A percentile compares a stretch with the other conserved stretches of the same genome.
phyloP scores from a whole-genome alignment of 1,284 basidiomycete genomes.

The Afroboletus lepidellus region DNA sequence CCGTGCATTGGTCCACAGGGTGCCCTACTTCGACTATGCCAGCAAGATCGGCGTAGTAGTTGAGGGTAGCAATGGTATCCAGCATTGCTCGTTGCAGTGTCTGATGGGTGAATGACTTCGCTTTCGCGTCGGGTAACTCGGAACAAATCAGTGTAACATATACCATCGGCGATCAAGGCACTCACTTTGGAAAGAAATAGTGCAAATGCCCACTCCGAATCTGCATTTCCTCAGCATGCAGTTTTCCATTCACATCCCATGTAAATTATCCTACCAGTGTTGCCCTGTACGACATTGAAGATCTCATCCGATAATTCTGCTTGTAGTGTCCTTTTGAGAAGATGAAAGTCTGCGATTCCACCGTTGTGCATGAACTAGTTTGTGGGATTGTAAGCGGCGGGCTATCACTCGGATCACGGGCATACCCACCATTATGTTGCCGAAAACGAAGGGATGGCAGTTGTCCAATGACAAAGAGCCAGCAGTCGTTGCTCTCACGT shows the following conservation, averaged over 20 bases:
- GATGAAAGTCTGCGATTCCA: conserved; percentile 77
- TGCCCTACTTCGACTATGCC: conserved; percentile 64
- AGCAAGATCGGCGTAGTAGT: conserved; percentile 71
- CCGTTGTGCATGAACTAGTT: conserved; percentile 94
- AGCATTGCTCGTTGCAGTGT: conserved; percentile 80
- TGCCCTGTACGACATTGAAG: conserved; percentile 84
- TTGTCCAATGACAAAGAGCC: conserved; percentile 89
- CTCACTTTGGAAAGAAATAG: conserved; percentile 81
- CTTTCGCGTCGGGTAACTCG: conserved; percentile 80
- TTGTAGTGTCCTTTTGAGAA: conserved; percentile 82
- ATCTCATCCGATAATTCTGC: conserved; percentile 74
- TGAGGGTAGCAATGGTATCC: conserved; percentile 79
- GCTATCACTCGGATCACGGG: neutral
- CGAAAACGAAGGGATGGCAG: conserved; percentile 88
- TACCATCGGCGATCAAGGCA: neutral
- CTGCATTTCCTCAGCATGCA: conserved; percentile 38
- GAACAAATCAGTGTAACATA: conserved; percentile 4
- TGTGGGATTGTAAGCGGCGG: neutral
- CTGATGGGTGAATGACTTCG: conserved; percentile 62
- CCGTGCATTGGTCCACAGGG: neutral
- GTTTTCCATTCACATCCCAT: neutral
- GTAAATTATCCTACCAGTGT: conserved; percentile 66
- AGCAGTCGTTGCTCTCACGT: conserved; percentile 88
- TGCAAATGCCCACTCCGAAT: conserved; percentile 96
- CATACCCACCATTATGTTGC: conserved; percentile 79